These are phyloP conservation scores for Penicillium chermesinum DNA, from an alignment of 495 filamentous ascomycete genomes.

Conservation along the genomic window DNA sequence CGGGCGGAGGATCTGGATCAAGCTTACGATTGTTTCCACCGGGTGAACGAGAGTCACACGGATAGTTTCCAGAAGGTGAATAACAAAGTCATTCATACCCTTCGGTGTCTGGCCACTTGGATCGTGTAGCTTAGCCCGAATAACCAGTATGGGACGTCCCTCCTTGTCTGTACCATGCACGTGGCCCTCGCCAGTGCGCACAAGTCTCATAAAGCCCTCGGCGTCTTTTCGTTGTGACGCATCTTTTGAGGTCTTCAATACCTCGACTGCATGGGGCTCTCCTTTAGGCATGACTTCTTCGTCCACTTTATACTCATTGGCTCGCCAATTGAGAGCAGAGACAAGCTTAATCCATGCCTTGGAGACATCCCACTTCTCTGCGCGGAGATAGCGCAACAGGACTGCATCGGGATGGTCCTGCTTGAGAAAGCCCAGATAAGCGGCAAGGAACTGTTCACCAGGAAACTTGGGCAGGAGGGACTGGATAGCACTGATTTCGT, in stretches of 20 bases:
- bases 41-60: constrained; percentile 67
- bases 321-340: constrained; percentile 81
- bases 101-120: constrained; percentile 75
- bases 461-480: constrained; percentile 35
- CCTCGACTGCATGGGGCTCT: constrained; percentile 56
- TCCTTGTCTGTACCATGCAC: constrained; percentile 76
- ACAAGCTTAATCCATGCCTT: constrained; percentile 86
- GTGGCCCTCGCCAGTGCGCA: constrained; percentile 84
- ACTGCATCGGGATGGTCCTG: constrained; percentile 87
- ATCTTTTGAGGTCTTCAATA: constrained; percentile 48
- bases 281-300: constrained; percentile 66
- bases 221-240: constrained; percentile 54
- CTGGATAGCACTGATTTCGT: constrained; percentile 24
- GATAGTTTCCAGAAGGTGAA: constrained; percentile 85
- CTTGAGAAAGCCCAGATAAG: constrained; percentile 83
- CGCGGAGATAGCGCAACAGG: constrained; percentile 79
- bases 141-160: constrained; percentile 75
- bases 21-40: constrained; percentile 78
- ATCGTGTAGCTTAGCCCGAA: constrained; percentile 70
- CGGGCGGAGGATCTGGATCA: too few species aligned
- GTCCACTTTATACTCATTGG: constrained; percentile 71
- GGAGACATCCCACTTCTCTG: constrained; percentile 91
- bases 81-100: constrained; percentile 75
- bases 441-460: constrained; percentile 65
- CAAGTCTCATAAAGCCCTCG: constrained; percentile 73